A percentile compares a stretch with the other conserved stretches of the same genome.
These are phyloP conservation scores for Rubus parviflorus DNA, from an alignment of 306 rosid genomes.

Conservation along the genomic window DNA sequence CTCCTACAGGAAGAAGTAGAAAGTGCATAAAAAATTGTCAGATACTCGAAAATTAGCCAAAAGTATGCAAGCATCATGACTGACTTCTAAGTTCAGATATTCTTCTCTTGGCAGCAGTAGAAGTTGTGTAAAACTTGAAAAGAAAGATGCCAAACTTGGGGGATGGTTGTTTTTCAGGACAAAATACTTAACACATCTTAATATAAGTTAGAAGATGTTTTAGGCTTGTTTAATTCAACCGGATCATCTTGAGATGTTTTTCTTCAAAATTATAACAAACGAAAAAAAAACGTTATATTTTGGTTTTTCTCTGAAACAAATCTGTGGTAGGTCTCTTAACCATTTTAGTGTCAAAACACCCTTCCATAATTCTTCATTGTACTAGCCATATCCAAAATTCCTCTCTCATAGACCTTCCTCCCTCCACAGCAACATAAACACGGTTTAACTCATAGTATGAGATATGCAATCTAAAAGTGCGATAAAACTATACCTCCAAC, in stretches of 20 bases:
- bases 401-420: not conserved
- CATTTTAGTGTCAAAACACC: not conserved
- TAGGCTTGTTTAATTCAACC: not conserved
- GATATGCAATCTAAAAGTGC: not conserved
- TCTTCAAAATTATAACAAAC: not conserved
- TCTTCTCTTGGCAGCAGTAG: not conserved
- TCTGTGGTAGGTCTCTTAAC: not conserved
- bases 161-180: not conserved
- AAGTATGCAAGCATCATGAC: not conserved
- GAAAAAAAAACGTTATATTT: not conserved
- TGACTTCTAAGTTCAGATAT: not conserved
- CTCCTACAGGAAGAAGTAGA: slow-evolving; percentile 55
- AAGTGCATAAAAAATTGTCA: slow-evolving; percentile 27
- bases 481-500: slow-evolving; percentile 67
- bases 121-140: not conserved
- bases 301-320: not conserved
- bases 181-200: not conserved
- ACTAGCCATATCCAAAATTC: not conserved
- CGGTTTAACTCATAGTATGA: not conserved
- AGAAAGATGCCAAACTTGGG: slow-evolving; percentile 4
- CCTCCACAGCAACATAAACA: not conserved
- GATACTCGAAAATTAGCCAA: slow-evolving; percentile 4
- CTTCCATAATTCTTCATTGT: slow-evolving; percentile 5
- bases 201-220: not conserved
- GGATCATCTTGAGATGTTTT: not conserved